Conservation (phyloP, 2,329 filamentous ascomycete species). For the Coniella lustricola region DNA sequence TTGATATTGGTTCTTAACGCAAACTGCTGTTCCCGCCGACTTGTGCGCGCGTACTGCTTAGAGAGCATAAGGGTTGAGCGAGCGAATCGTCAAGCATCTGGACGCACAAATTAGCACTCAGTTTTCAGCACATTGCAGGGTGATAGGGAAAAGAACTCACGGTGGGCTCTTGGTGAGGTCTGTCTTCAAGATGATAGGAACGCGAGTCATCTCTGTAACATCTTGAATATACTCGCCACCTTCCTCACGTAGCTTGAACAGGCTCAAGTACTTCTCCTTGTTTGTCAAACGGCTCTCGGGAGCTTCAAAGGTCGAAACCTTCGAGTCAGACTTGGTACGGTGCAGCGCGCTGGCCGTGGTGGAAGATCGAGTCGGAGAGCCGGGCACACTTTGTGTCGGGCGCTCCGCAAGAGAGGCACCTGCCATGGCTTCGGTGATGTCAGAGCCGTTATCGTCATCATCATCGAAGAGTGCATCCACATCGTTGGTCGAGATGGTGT, state of each 20-base stretch:
- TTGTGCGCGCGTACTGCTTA: constrained; percentile 16
- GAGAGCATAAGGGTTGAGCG: constrained; percentile 70
- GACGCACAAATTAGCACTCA: constrained; percentile 26
- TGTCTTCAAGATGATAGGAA: constrained; percentile 97
- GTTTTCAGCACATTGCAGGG: constrained; percentile 11
- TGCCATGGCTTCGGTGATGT: constrained; percentile 84
- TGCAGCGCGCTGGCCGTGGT: constrained; percentile 63
- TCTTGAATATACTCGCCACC: constrained; percentile 96
- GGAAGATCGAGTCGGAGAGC: constrained; percentile 75
- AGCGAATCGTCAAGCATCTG: constrained; percentile 78
- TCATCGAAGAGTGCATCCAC: constrained; percentile 95
- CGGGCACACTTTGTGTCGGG: constrained; percentile 90
- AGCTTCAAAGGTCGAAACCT: constrained; percentile 67
- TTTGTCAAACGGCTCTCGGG: constrained; percentile 76
- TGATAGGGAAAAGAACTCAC: constrained; percentile 55
- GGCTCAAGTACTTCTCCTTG: constrained; percentile 92
- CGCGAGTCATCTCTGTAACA: constrained; percentile 92
- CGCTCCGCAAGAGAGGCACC: constrained; percentile 85
- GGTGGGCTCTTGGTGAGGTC: constrained; percentile 98
- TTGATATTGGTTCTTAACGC: not conserved
- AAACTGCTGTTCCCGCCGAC: not conserved
- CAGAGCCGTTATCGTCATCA: constrained; percentile 79
- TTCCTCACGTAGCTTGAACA: constrained; percentile 86
- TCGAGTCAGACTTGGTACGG: constrained; percentile 90
- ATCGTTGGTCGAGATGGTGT: constrained; percentile 87